Percentiles rank a stretch among this genome's conserved stretches.
phyloP scores from a whole-genome alignment of 1,284 basidiomycete genomes.

The Leccinum huronense region DNA sequence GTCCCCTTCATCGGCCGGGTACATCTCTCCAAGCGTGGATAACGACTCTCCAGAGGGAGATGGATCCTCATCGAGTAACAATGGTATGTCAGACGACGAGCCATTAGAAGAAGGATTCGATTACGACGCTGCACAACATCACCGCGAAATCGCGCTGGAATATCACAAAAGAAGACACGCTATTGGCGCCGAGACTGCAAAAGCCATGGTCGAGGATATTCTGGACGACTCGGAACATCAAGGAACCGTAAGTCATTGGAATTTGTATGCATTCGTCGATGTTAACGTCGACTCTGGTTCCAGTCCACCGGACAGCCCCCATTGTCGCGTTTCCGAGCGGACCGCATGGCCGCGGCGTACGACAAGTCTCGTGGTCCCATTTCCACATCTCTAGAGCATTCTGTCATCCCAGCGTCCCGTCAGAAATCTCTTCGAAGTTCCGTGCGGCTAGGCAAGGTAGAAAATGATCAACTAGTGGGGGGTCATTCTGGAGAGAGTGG shows the following conservation, averaged over 20 bases:
- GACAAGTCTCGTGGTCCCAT: slow-evolving; percentile 35
- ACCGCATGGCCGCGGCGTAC: slow-evolving; percentile 48
- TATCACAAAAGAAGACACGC: slow-evolving; percentile 61
- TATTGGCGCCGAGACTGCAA: slow-evolving; percentile 52
- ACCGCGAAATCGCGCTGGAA: slow-evolving; percentile 70
- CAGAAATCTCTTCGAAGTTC: slow-evolving; percentile 54
- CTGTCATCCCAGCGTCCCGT: slow-evolving; percentile 51
- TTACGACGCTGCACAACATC: slow-evolving; percentile 59
- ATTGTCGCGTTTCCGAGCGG: slow-evolving; percentile 63
- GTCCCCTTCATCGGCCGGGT: slow-evolving; percentile 36
- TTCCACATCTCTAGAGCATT: slow-evolving; percentile 45
- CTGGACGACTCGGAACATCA: slow-evolving; percentile 45
- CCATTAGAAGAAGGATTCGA: slow-evolving; percentile 50
- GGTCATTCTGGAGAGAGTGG: slow-evolving; percentile 54
- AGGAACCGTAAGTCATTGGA: slow-evolving; percentile 42
- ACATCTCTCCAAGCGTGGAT: slow-evolving; percentile 28
- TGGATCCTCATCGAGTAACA: slow-evolving; percentile 22
- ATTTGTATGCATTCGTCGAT: not conserved
- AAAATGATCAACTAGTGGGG: slow-evolving; percentile 54
- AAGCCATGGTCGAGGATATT: slow-evolving; percentile 49
- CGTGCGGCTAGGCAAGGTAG: slow-evolving; percentile 61
- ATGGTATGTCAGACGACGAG: slow-evolving; percentile 31
- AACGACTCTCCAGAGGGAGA: slow-evolving; percentile 11
- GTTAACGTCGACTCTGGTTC: slow-evolving; percentile 10
- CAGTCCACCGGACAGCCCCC: slow-evolving; percentile 41